Evolutionary conservation across 2,329 filamentous ascomycete species (phyloP).

Genomic region (Arthroderma sp.): DNA sequence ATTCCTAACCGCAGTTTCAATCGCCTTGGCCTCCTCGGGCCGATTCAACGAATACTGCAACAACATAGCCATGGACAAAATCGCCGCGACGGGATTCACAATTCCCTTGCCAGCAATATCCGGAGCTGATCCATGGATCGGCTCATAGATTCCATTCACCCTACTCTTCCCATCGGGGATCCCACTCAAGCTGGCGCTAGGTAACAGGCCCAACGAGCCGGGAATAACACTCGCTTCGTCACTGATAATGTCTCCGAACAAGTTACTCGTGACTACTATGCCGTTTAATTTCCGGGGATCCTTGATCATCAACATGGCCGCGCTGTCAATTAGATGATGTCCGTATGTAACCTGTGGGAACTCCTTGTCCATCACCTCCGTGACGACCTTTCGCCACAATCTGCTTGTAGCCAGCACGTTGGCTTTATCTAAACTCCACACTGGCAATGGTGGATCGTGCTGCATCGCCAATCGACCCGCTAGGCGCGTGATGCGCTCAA

Average conservation of each 20-base stretch:
- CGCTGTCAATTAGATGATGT: slow-evolving; percentile 88
- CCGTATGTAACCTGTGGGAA: slow-evolving; percentile 74
- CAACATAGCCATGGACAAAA: slow-evolving; percentile 91
- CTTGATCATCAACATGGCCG: slow-evolving; percentile 98
- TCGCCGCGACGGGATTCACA: slow-evolving; percentile 83
- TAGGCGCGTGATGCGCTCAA: slow-evolving; percentile 75
- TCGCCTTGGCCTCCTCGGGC: slow-evolving; percentile 59
- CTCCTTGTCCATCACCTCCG: slow-evolving; percentile 72
- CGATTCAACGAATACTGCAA: slow-evolving; percentile 80
- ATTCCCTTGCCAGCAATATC: slow-evolving; percentile 87
- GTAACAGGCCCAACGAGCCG: slow-evolving; percentile 74
- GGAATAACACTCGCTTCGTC: slow-evolving; percentile 94
- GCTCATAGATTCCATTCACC: slow-evolving; percentile 95
- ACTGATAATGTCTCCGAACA: slow-evolving; percentile 92
- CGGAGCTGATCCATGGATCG: slow-evolving; percentile 87
- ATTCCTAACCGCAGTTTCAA: slow-evolving; percentile 68
- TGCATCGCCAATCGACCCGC: slow-evolving; percentile 63
- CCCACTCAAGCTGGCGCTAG: slow-evolving; percentile 73
- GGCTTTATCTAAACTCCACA: slow-evolving; percentile 62
- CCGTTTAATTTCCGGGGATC: slow-evolving; percentile 79
- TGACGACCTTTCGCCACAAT: slow-evolving; percentile 78
- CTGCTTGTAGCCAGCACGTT: slow-evolving; percentile 86
- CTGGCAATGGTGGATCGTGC: slow-evolving; percentile 48
- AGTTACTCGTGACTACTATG: slow-evolving; percentile 79
- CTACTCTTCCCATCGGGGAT: slow-evolving; percentile 57